A percentile compares a stretch with the other conserved stretches of the same genome.
phyloP scores from a whole-genome alignment of 169 alveolate species.

The Plasmodium blacklocki region DNA sequence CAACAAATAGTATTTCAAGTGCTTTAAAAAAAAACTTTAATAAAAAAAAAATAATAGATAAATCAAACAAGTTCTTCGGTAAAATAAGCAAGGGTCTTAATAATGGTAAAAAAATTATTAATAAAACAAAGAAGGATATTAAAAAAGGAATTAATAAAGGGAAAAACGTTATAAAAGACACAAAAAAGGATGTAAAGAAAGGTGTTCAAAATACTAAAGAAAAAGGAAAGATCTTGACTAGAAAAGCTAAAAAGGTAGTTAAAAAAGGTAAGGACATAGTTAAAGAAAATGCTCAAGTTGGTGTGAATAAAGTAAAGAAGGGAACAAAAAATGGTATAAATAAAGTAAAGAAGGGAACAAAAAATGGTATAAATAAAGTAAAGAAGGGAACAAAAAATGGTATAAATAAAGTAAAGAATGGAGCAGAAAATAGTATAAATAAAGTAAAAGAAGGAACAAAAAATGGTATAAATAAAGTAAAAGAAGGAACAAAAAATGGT shows the following conservation, averaged over 20 bases:
- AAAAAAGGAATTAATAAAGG: background rate
- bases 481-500: slow-evolving; percentile 3
- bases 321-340: slow-evolving; percentile 6
- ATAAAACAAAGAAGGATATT: slow-evolving; percentile 1
- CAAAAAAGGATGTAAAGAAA: no score
- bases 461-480: background rate
- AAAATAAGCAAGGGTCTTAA: slow-evolving; percentile 29
- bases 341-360: slow-evolving; percentile 18
- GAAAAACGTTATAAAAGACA: background rate
- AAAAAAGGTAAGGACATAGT: background rate
- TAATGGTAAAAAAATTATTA: background rate
- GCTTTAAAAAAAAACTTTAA: slow-evolving; percentile 21
- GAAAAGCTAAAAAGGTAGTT: slow-evolving; percentile 1
- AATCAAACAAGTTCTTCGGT: slow-evolving; percentile 10
- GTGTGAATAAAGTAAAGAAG: background rate
- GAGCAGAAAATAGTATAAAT: background rate
- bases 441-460: background rate
- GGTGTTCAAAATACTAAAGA: no score
- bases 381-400: background rate
- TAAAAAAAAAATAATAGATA: slow-evolving; percentile 20
- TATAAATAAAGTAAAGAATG: background rate
- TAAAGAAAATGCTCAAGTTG: no score
- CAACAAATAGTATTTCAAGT: slow-evolving; percentile 16
- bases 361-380: slow-evolving; percentile 4
- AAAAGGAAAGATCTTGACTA: background rate